Conservation (phyloP, 495 filamentous ascomycete species). For the Podospora pseudocomata region DNA sequence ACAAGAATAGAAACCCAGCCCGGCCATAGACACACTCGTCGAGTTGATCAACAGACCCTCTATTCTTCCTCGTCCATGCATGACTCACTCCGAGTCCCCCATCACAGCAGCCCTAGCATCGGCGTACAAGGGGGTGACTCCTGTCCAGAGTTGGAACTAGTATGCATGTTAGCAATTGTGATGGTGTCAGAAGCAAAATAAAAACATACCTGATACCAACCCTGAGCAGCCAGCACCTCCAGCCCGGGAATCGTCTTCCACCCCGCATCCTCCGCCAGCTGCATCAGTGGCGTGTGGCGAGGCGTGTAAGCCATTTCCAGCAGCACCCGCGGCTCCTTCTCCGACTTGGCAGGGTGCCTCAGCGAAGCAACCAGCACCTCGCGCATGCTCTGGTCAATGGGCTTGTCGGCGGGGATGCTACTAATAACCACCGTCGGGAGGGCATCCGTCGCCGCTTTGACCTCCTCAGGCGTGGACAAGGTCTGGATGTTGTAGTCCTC, state of each 20-base stretch:
- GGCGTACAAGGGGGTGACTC: constrained; percentile 65
- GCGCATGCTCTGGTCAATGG: constrained; percentile 69
- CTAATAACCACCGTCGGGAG: constrained; percentile 74
- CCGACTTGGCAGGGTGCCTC: constrained; percentile 34
- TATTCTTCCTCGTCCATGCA: neutral
- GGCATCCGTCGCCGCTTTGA: constrained; percentile 40
- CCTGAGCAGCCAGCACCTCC: constrained; percentile 88
- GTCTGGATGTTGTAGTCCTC: constrained; percentile 67
- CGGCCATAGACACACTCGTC: neutral
- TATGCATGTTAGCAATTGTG: neutral
- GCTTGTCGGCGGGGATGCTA: constrained; percentile 85
- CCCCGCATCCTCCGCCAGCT: constrained; percentile 71
- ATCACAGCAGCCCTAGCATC: constrained; percentile 57
- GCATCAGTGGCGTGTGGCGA: constrained; percentile 76
- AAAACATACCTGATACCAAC: constrained; percentile 61
- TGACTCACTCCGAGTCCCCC: constrained; percentile 23
- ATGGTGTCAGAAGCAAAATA: neutral
- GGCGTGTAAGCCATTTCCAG: constrained; percentile 98
- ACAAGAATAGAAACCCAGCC: too few relatives aligned
- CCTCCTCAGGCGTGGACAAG: constrained; percentile 52
- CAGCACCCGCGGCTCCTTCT: constrained; percentile 54
- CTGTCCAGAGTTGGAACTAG: constrained; percentile 76
- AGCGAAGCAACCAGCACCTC: constrained; percentile 65
- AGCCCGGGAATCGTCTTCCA: constrained; percentile 85
- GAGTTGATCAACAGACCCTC: neutral